Conservation (phyloP, 768 basidiomycete species). For the Pilatotrama ljubarskyi region DNA sequence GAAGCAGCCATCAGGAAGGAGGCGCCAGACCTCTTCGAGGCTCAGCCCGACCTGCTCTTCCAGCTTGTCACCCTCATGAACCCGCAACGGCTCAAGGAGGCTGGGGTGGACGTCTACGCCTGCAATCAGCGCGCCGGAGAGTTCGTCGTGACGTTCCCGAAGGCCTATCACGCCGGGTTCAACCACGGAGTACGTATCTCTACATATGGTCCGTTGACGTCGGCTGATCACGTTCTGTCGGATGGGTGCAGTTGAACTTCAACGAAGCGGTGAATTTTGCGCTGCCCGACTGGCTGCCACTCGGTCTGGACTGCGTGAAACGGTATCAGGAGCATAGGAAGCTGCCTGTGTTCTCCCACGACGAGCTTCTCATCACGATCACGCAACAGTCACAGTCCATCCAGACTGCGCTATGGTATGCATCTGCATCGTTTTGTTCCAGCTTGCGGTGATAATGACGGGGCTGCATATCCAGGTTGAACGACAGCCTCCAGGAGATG, state of each 20-base stretch:
- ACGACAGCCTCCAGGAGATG: conserved; percentile 86
- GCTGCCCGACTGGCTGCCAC: conserved; percentile 89
- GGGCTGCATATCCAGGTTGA: conserved; percentile 57
- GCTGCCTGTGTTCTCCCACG: conserved; percentile 96
- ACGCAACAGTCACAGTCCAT: conserved; percentile 93
- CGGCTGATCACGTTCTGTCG: conserved; percentile 5
- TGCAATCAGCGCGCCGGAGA: conserved; percentile 98
- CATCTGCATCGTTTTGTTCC: neutral
- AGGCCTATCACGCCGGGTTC: conserved; percentile 97
- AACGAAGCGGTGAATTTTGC: conserved; percentile 99
- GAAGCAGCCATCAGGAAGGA: conserved; percentile 93
- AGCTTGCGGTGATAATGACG: conserved; percentile 19
- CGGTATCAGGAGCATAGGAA: conserved; percentile 91
- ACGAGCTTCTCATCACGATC: conserved; percentile 96
- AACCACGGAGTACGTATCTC: conserved; percentile 85
- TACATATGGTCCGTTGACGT: neutral
- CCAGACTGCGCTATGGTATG: conserved; percentile 88
- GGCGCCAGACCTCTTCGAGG: conserved; percentile 97
- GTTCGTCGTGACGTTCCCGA: conserved; percentile 96
- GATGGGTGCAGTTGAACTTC: conserved; percentile 76
- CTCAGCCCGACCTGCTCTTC: conserved; percentile 95
- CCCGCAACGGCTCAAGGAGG: conserved; percentile 80
- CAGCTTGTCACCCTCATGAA: conserved; percentile 98
- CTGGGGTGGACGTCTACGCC: conserved; percentile 89
- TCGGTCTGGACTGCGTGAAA: conserved; percentile 84